phyloP scores from a whole-genome alignment of 306 rosid genomes.

The Chamaecrista fasciculata region DNA sequence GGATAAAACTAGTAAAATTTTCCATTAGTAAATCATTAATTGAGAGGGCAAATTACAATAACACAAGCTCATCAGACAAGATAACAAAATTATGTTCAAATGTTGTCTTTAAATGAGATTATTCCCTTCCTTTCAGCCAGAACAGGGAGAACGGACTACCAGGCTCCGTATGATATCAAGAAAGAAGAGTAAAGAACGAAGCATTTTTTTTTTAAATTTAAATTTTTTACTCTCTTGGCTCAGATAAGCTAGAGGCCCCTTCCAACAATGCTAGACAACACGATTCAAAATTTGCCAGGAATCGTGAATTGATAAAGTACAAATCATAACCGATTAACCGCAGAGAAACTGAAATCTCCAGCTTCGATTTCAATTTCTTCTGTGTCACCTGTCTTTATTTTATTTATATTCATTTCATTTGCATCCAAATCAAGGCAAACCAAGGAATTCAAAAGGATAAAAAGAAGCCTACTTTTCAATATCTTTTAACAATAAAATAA shows the following conservation, averaged over 20 bases:
- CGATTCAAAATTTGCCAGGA: not conserved
- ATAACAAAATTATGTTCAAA: not conserved
- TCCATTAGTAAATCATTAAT: not conserved
- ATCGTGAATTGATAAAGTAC: not conserved
- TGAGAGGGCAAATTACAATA: not conserved
- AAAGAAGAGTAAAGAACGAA: not conserved
- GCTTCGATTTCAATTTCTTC: conserved; percentile 7
- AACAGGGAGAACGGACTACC: not conserved
- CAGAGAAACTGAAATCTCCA: not conserved
- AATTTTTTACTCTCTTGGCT: not conserved
- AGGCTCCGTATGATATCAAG: not conserved
- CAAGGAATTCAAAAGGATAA: not conserved
- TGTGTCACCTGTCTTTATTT: not conserved
- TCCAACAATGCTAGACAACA: not conserved
- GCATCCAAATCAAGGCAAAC: conserved; percentile 15
- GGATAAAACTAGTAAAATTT: not conserved
- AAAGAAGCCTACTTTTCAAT: conserved; percentile 5
- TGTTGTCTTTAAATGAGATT: not conserved
- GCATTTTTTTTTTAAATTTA: not conserved
- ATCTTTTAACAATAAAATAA: not conserved
- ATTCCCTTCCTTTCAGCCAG: not conserved
- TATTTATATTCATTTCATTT: not conserved
- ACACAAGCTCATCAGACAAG: not conserved
- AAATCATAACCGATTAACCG: not conserved
- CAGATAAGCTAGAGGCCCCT: not conserved